phyloP scores from a whole-genome alignment of 768 basidiomycete genomes.

The Psilocybe azurescens region DNA sequence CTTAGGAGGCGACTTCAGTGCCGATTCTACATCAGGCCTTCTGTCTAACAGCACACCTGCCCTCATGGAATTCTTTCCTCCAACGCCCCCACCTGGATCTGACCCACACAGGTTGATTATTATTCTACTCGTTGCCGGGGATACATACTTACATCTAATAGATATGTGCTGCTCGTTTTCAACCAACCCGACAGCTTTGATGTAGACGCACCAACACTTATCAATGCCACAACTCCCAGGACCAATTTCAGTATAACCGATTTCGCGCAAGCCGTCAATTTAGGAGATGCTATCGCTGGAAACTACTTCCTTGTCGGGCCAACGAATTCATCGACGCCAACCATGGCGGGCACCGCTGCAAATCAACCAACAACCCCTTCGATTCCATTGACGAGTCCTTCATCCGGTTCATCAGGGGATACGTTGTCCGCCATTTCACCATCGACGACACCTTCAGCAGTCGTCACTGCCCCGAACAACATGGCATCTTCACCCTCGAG shows the following conservation, averaged over 20 bases:
- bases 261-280: constrained; percentile 37
- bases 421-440: background rate
- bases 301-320: constrained; percentile 49
- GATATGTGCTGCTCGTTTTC: constrained; percentile 42
- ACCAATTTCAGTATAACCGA: constrained; percentile 43
- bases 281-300: constrained; percentile 45
- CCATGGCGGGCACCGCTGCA: constrained; percentile 15
- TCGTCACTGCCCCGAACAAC: background rate
- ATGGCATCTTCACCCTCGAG: background rate
- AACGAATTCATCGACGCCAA: constrained; percentile 22
- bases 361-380: constrained; percentile 6
- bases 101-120: constrained; percentile 47
- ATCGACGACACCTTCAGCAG: background rate
- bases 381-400: constrained; percentile 4
- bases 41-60: constrained; percentile 45
- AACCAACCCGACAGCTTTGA: constrained; percentile 37
- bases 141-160: constrained; percentile 7
- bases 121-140: background rate
- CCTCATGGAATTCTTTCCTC: constrained; percentile 42
- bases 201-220: constrained; percentile 30
- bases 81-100: constrained; percentile 44
- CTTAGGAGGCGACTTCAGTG: constrained; percentile 42
- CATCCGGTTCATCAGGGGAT: background rate
- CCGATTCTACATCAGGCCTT: constrained; percentile 29
- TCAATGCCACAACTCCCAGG: constrained; percentile 40